Percentiles rank a stretch among this genome's conserved stretches.
Evolutionary conservation across 2,329 filamentous ascomycete species (phyloP).

Genomic region (Paecilomyces sp.): DNA sequence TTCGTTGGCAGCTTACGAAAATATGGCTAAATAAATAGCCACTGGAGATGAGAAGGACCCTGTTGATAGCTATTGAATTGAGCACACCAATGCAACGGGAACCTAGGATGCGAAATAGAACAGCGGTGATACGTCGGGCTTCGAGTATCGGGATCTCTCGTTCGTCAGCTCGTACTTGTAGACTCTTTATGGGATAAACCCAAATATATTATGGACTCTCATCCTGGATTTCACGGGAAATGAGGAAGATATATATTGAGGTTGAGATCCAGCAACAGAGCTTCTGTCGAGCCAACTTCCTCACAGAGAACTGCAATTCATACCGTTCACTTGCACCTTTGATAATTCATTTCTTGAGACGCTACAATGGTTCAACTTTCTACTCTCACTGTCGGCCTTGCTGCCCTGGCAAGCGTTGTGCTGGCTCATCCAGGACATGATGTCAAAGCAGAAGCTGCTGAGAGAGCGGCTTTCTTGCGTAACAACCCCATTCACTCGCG

Average conservation of each 20-base stretch:
- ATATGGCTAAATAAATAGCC: too few relatives aligned
- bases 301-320: background rate
- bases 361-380: slow-evolving; percentile 14
- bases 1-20: background rate
- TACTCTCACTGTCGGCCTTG: slow-evolving; percentile 14
- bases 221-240: background rate
- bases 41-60: background rate
- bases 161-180: background rate
- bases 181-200: background rate
- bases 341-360: too few relatives aligned
- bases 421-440: slow-evolving; percentile 46
- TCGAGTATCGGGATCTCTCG: background rate
- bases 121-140: background rate
- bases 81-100: background rate
- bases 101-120: background rate
- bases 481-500: slow-evolving; percentile 30
- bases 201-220: background rate
- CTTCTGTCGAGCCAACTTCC: background rate
- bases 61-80: background rate
- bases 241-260: background rate
- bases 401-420: slow-evolving; percentile 18
- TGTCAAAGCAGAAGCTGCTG: slow-evolving; percentile 41
- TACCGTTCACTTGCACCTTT: background rate
- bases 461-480: slow-evolving; percentile 42
- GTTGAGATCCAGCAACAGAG: background rate